Conservation (phyloP, 2,329 filamentous ascomycete species). For the Botrytis pseudocinerea region DNA sequence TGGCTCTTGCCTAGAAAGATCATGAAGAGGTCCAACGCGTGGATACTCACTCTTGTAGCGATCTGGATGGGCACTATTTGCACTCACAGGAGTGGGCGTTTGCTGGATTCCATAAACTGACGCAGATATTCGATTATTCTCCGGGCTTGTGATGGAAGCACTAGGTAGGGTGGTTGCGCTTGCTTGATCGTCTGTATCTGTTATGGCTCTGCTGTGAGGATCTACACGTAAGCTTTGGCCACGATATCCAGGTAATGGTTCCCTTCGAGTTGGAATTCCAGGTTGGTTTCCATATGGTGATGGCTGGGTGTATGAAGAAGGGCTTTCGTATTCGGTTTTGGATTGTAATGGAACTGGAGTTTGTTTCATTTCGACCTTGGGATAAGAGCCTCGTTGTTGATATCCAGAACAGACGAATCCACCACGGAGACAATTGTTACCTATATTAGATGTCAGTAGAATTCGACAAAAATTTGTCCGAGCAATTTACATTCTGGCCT, state of each 20-base stretch:
- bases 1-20: conserved; percentile 54
- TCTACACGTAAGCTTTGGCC: conserved; percentile 63
- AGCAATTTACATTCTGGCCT: conserved; percentile 83
- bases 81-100: conserved; percentile 63
- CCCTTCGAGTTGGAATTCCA: conserved; percentile 47
- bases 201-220: conserved; percentile 55
- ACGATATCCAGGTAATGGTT: conserved; percentile 60
- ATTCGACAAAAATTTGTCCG: conserved; percentile 9
- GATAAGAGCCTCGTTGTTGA: conserved; percentile 74
- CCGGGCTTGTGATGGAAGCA: conserved; percentile 53
- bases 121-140: conserved; percentile 59
- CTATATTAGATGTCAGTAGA: conserved; percentile 45
- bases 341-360: conserved; percentile 76
- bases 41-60: conserved; percentile 55
- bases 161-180: conserved; percentile 61
- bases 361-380: conserved; percentile 72
- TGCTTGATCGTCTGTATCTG: conserved; percentile 58
- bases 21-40: conserved; percentile 61
- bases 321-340: conserved; percentile 62
- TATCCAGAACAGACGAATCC: conserved; percentile 93
- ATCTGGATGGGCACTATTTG: conserved; percentile 44
- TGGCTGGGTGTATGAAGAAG: conserved; percentile 56
- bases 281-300: conserved; percentile 52
- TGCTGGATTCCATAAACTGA: conserved; percentile 49
- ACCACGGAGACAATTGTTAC: conserved; percentile 86